A percentile compares a stretch with the other conserved stretches of the same genome.
Evolutionary conservation across 2,329 filamentous ascomycete genomes (phyloP).

Genomic region (Diplodia sapinea): DNA sequence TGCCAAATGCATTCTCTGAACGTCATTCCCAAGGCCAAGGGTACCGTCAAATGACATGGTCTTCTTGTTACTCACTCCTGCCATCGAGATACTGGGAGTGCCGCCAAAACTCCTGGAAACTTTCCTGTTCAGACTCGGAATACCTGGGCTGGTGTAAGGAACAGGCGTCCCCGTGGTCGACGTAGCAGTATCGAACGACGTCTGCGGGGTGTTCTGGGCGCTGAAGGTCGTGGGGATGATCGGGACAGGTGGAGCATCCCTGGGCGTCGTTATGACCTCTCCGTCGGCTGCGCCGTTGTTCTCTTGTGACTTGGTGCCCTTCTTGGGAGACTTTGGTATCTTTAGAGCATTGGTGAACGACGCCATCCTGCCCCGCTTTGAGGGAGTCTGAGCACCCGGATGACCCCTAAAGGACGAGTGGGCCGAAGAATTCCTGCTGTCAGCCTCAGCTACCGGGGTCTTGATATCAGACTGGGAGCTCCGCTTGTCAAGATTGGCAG

Average conservation of each 20-base stretch:
- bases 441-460: neutral
- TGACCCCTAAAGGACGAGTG: neutral
- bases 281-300: neutral
- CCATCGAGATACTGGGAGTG: neutral
- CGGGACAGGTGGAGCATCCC: conserved; percentile 16
- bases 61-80: neutral
- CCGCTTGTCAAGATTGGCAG: neutral
- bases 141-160: neutral
- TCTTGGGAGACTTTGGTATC: conserved; percentile 1
- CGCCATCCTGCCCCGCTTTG: neutral
- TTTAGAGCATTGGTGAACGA: conserved; percentile 6
- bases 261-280: conserved; percentile 8
- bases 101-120: neutral
- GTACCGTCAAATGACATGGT: neutral
- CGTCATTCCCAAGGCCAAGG: neutral
- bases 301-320: neutral
- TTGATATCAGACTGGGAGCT: neutral
- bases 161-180: neutral
- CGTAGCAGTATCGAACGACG: neutral
- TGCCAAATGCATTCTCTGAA: neutral
- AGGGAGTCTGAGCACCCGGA: conserved; percentile 6
- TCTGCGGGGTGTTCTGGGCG: neutral
- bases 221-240: conserved; percentile 8
- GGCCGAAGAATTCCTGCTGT: neutral
- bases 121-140: neutral